A percentile compares a stretch with the other conserved stretches of the same genome.
phyloP scores from a whole-genome alignment of 345 rosid species.

The Gossypium anomalum region DNA sequence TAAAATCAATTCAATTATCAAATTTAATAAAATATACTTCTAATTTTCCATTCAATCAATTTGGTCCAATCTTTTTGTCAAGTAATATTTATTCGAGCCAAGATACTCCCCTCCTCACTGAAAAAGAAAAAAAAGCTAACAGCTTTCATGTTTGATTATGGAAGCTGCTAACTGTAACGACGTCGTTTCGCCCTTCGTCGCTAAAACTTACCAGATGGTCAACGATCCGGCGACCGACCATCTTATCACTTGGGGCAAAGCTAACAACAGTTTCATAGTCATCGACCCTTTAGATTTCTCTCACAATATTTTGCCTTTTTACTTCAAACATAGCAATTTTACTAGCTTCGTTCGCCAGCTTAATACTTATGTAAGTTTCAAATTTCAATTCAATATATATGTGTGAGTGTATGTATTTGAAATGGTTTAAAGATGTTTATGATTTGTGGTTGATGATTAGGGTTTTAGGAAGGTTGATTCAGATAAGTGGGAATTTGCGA shows the following conservation, averaged over 20 bases:
- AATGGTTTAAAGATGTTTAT: neutral
- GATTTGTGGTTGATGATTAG: conserved; percentile 26
- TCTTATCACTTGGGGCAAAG: conserved; percentile 79
- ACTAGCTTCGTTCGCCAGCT: conserved; percentile 96
- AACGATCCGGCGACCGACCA: conserved; percentile 69
- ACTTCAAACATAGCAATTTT: conserved; percentile 94
- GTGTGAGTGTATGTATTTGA: neutral
- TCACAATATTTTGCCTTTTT: conserved; percentile 65
- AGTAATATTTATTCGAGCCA: too few relatives aligned
- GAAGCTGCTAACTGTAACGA: conserved; percentile 21
- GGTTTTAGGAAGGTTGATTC: conserved; percentile 93
- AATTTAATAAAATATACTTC: too few relatives aligned
- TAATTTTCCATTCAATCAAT: neutral
- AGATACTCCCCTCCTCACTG: too few relatives aligned
- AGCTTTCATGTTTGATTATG: conserved; percentile 17
- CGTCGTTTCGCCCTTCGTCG: conserved; percentile 66
- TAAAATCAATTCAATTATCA: too few relatives aligned
- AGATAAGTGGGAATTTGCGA: conserved; percentile 91
- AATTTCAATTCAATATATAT: neutral
- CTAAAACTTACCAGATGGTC: conserved; percentile 91
- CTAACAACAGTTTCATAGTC: conserved; percentile 84
- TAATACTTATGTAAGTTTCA: conserved; percentile 69
- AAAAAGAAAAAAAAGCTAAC: neutral
- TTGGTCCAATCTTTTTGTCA: too few relatives aligned
- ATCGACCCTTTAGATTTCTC: conserved; percentile 84